These are phyloP conservation scores for Delphinella strobiligena DNA, from an alignment of 2,329 filamentous ascomycete species.

Conservation along the genomic window DNA sequence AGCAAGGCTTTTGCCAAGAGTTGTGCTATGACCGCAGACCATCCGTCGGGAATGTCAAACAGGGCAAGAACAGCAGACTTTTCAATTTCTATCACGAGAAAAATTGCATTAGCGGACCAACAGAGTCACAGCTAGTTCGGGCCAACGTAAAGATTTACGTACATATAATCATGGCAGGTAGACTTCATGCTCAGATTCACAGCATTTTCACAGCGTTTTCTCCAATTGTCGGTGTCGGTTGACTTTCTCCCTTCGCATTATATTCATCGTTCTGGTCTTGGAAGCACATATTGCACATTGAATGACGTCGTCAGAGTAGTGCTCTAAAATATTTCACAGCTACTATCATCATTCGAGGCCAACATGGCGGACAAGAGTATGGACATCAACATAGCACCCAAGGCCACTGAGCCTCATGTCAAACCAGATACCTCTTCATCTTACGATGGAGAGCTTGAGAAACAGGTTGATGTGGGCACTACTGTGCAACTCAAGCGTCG, in stretches of 20 bases:
- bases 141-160: neutral
- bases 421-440: neutral
- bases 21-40: too few relatives aligned
- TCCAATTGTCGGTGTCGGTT: too few relatives aligned
- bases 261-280: too few relatives aligned
- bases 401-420: neutral
- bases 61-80: neutral
- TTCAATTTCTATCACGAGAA: neutral
- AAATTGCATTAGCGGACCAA: neutral
- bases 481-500: slow-evolving; percentile 22
- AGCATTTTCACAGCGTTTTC: too few relatives aligned
- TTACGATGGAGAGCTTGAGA: slow-evolving; percentile 5
- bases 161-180: neutral
- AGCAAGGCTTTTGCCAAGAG: neutral
- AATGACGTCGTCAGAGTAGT: too few relatives aligned
- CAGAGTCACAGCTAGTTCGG: neutral
- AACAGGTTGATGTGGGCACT: slow-evolving; percentile 10
- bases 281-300: too few relatives aligned
- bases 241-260: too few relatives aligned
- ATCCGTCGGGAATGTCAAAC: neutral
- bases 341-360: neutral
- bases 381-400: neutral
- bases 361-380: neutral
- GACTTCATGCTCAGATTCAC: neutral
- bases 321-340: too few relatives aligned